Conservation (phyloP, 176 grass and related monocot species). For the Oryza longistaminata region DNA sequence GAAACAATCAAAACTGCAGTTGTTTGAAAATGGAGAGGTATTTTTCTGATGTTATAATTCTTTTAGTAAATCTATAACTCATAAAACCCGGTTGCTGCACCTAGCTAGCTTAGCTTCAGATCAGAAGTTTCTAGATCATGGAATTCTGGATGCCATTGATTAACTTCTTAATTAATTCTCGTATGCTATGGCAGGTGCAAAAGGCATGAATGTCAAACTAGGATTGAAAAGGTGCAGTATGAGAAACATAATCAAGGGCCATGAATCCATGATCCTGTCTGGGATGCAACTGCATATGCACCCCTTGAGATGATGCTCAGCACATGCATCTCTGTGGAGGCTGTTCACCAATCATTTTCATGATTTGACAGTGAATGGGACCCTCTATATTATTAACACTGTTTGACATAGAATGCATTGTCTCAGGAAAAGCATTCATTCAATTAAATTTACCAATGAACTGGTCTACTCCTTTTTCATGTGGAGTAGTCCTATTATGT, state of each 20-base stretch:
- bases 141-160: not conserved
- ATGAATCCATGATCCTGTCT: conserved; percentile 27
- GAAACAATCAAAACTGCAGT: too few relatives aligned
- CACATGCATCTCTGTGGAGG: conserved; percentile 22
- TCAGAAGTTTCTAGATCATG: not conserved
- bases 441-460: not conserved
- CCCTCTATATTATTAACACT: not conserved
- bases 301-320: not conserved
- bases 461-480: too few relatives aligned
- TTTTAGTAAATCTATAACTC: not conserved
- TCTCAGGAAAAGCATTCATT: not conserved
- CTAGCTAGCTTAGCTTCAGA: too few relatives aligned
- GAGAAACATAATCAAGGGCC: not conserved
- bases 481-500: too few relatives aligned
- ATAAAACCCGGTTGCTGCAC: not conserved
- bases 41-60: not conserved
- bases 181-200: not conserved
- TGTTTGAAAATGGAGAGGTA: too few relatives aligned
- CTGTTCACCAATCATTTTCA: not conserved
- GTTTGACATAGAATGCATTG: conserved; percentile 29
- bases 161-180: not conserved
- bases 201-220: conserved; percentile 19
- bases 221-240: not conserved
- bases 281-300: conserved; percentile 8
- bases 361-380: conserved; percentile 34